Percentiles rank a stretch among this genome's conserved stretches.
These are phyloP conservation scores for Boletus rubropictus DNA, from an alignment of 768 basidiomycete species.

Conservation along the genomic window DNA sequence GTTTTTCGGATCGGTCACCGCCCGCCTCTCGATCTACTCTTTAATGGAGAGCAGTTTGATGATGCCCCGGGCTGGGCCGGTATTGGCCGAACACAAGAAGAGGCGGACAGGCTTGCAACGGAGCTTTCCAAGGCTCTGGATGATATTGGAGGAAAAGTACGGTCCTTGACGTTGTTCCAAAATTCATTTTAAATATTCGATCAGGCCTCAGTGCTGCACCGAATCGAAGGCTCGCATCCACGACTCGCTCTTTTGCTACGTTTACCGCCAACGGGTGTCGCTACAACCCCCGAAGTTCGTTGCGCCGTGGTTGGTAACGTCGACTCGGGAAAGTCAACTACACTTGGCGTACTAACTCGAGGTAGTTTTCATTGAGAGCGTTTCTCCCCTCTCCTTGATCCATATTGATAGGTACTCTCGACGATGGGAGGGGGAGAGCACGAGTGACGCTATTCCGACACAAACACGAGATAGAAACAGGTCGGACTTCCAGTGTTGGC, in stretches of 20 bases:
- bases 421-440: conserved; percentile 76
- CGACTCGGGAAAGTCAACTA: conserved; percentile 91
- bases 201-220: conserved; percentile 55
- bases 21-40: conserved; percentile 53
- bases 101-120: conserved; percentile 44
- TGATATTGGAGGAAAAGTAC: conserved; percentile 77
- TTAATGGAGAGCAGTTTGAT: conserved; percentile 43
- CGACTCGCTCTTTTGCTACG: conserved; percentile 61
- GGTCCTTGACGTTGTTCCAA: not conserved
- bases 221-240: conserved; percentile 41
- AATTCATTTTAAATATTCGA: not conserved
- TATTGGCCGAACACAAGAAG: conserved; percentile 41
- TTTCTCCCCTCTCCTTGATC: conserved; percentile 11
- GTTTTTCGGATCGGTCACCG: conserved; percentile 66
- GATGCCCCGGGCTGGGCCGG: conserved; percentile 54
- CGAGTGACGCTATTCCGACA: conserved; percentile 91
- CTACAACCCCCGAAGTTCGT: conserved; percentile 83
- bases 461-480: conserved; percentile 96
- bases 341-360: conserved; percentile 90
- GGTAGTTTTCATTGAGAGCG: conserved; percentile 40
- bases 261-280: conserved; percentile 69
- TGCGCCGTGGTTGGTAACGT: conserved; percentile 97
- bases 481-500: conserved; percentile 90
- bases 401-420: conserved; percentile 51
- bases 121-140: conserved; percentile 50